Percentiles rank a stretch among this genome's conserved stretches.
These are phyloP conservation scores for Fusarium xylarioides DNA, from an alignment of 2,329 filamentous ascomycete genomes.

Conservation along the genomic window DNA sequence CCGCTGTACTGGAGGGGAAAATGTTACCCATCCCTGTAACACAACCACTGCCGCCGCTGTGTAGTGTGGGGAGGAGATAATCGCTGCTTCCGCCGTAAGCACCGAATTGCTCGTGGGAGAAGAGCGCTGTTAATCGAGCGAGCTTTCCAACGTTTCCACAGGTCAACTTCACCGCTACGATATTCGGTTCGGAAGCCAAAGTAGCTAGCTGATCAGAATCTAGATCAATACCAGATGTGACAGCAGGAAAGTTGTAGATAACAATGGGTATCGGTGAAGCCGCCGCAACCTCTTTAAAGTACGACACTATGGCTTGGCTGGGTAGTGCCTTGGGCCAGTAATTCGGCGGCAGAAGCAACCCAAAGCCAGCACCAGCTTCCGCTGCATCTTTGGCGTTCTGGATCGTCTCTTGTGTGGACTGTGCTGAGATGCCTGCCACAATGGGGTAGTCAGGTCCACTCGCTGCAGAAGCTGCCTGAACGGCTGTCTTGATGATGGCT, in stretches of 20 bases:
- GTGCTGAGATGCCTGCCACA: constrained; percentile 55
- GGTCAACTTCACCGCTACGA: constrained; percentile 74
- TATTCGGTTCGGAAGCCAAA: constrained; percentile 69
- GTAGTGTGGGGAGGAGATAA: constrained; percentile 53
- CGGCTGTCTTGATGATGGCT: constrained; percentile 52
- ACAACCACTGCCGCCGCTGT: constrained; percentile 53
- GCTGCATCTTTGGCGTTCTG: constrained; percentile 71
- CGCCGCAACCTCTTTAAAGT: constrained; percentile 71
- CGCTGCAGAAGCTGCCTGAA: constrained; percentile 49
- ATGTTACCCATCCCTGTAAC: constrained; percentile 58
- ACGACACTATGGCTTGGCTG: constrained; percentile 64
- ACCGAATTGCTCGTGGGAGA: constrained; percentile 51
- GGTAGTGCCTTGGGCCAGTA: constrained; percentile 71
- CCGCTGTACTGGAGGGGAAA: constrained; percentile 54
- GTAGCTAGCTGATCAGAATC: constrained; percentile 69
- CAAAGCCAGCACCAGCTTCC: constrained; percentile 75
- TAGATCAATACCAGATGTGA: constrained; percentile 70
- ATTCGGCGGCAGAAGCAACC: constrained; percentile 76
- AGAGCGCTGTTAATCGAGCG: constrained; percentile 62
- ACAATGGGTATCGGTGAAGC: constrained; percentile 70
- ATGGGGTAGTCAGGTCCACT: constrained; percentile 51
- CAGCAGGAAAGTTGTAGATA: constrained; percentile 75
- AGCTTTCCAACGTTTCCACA: constrained; percentile 76
- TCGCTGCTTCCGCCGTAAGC: constrained; percentile 57
- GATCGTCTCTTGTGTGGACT: constrained; percentile 71